phyloP scores from a whole-genome alignment of 148 eudicot species.

The Talinum fruticosum region DNA sequence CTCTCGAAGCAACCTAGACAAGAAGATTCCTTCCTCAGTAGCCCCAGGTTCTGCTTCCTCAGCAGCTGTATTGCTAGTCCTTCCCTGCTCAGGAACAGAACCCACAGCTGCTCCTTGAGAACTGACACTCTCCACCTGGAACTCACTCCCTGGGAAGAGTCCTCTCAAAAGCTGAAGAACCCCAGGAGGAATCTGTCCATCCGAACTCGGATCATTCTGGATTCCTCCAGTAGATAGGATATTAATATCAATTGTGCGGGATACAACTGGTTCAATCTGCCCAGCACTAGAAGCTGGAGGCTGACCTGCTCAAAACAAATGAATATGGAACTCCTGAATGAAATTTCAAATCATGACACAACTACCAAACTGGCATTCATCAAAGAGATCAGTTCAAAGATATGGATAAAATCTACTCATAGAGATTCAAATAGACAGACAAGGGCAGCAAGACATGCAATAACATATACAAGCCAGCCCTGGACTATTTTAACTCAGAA shows the following conservation, averaged over 20 bases:
- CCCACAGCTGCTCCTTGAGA: constrained; percentile 21
- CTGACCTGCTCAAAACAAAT: constrained; percentile 21
- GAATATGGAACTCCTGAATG: neutral
- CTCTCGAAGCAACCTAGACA: constrained; percentile 41
- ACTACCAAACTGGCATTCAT: neutral
- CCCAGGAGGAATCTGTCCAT: constrained; percentile 30
- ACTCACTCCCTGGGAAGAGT: constrained; percentile 43
- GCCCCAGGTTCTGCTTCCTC: constrained; percentile 30
- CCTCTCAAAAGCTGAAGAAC: constrained; percentile 35
- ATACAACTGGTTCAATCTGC: constrained; percentile 21
- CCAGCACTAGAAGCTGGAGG: constrained; percentile 13
- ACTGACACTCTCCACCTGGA: constrained; percentile 36
- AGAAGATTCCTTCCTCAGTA: constrained; percentile 38
- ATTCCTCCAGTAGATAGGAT: constrained; percentile 32
- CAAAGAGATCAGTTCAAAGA: too few relatives aligned
- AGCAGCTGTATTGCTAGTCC: constrained; percentile 21
- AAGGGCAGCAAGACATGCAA: too few relatives aligned
- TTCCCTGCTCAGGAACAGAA: constrained; percentile 27
- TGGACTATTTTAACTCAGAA: too few relatives aligned
- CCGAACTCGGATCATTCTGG: constrained; percentile 27
- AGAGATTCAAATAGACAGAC: too few relatives aligned
- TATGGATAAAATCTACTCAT: too few relatives aligned
- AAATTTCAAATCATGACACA: neutral
- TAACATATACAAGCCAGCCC: too few relatives aligned
- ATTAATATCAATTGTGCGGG: constrained; percentile 44